phyloP scores from a whole-genome alignment of 2,329 filamentous ascomycete species.

The Calonectria henricotiae region DNA sequence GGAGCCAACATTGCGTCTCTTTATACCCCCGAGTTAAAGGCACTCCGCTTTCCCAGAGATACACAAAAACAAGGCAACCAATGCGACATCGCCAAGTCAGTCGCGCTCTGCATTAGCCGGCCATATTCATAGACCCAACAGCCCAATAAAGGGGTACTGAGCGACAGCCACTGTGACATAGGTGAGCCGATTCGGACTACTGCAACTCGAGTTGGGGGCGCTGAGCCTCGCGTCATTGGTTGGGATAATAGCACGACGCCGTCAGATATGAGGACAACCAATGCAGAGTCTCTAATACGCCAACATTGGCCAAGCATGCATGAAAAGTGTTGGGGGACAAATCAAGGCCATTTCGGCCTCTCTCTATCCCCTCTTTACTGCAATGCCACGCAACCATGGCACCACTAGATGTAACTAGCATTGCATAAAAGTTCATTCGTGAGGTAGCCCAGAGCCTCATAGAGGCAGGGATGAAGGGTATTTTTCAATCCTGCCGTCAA shows the following conservation, averaged over 20 bases:
- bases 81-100: slow-evolving; percentile 13
- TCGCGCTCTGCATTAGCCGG: slow-evolving; percentile 4
- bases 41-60: slow-evolving; percentile 4
- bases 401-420: background rate
- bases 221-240: background rate
- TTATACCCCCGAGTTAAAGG: background rate
- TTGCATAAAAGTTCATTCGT: too few species aligned
- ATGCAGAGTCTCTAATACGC: background rate
- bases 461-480: too few species aligned
- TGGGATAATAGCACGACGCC: slow-evolving; percentile 4
- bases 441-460: slow-evolving; percentile 8
- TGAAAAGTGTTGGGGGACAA: background rate
- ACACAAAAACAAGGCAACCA: slow-evolving; percentile 7
- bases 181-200: slow-evolving; percentile 17
- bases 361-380: background rate
- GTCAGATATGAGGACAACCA: slow-evolving; percentile 1
- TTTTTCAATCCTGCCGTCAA: too few species aligned
- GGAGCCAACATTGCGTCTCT: background rate
- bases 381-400: slow-evolving; percentile 11
- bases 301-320: background rate
- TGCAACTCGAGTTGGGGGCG: background rate
- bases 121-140: background rate
- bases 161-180: slow-evolving; percentile 1
- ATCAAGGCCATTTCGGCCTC: background rate
- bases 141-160: background rate